Evolutionary conservation across 768 basidiomycete genomes (phyloP).

Genomic region (Sporobolomyces pararoseus): DNA sequence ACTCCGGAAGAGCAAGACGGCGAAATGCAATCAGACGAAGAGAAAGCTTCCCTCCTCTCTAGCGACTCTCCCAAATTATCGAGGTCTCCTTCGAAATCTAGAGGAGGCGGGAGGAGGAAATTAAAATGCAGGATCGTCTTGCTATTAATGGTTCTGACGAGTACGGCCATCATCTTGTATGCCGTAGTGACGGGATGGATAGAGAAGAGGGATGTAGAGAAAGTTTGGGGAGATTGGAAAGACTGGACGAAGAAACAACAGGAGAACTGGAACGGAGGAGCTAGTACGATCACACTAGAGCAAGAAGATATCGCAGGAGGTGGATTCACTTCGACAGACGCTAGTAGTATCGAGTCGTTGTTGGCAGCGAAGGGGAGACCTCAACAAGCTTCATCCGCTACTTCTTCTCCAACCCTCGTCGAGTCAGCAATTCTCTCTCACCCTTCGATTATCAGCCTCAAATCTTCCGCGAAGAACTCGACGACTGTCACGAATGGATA

Average conservation of each 20-base stretch:
- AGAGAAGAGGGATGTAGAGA: conserved; percentile 9
- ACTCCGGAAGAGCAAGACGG: conserved; percentile 1
- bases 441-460: neutral
- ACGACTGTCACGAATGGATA: neutral
- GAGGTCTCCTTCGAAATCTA: no score
- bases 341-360: neutral
- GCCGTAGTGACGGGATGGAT: conserved; percentile 13
- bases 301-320: neutral
- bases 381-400: neutral
- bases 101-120: no score
- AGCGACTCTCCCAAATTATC: no score
- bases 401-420: neutral
- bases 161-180: neutral
- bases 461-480: conserved; percentile 2
- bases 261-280: conserved; percentile 4
- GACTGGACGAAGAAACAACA: neutral
- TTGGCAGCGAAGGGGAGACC: neutral
- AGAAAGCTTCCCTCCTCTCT: no score
- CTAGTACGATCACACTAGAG: no score
- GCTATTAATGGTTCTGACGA: neutral
- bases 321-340: neutral
- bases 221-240: conserved; percentile 18
- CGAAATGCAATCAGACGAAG: conserved; percentile 23
- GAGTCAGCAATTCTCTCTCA: no score
- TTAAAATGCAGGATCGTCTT: conserved; percentile 6